Evolutionary conservation across 2,329 filamentous ascomycete genomes (phyloP).

Genomic region (Trichoderma gracile): DNA sequence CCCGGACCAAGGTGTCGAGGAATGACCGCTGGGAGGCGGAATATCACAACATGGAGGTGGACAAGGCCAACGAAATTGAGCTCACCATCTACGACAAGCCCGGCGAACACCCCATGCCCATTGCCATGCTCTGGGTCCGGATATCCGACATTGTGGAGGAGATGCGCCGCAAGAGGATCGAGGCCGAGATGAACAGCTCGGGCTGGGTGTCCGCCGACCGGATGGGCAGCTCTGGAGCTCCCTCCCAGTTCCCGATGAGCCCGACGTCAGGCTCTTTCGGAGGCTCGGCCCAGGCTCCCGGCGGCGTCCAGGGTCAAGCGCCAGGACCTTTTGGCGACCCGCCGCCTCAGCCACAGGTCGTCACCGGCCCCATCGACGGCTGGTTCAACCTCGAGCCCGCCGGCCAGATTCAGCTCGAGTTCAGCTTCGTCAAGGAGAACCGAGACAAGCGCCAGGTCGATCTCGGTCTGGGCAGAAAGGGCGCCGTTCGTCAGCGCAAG

Average conservation of each 20-base stretch:
- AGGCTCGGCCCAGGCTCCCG: slow-evolving; percentile 46
- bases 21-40: slow-evolving; percentile 92
- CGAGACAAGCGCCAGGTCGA: slow-evolving; percentile 82
- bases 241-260: slow-evolving; percentile 60
- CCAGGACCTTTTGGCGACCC: slow-evolving; percentile 37
- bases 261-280: slow-evolving; percentile 48
- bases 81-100: slow-evolving; percentile 97
- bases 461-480: slow-evolving; percentile 88
- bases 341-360: slow-evolving; percentile 52
- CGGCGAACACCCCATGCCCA: slow-evolving; percentile 84
- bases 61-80: slow-evolving; percentile 98
- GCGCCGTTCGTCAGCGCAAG: slow-evolving; percentile 94
- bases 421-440: slow-evolving; percentile 90
- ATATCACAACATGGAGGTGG: slow-evolving; percentile 86
- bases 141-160: slow-evolving; percentile 98
- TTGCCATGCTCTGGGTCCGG: slow-evolving; percentile 92
- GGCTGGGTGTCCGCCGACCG: slow-evolving; percentile 98
- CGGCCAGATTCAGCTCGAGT: slow-evolving; percentile 84
- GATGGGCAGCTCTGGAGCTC: slow-evolving; percentile 65
- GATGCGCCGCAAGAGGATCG: slow-evolving; percentile 94
- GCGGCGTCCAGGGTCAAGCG: slow-evolving; percentile 39
- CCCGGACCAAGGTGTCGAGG: slow-evolving; percentile 79
- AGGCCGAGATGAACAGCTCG: slow-evolving; percentile 89
- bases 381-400: slow-evolving; percentile 98
- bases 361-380: slow-evolving; percentile 71